Evolutionary conservation across 441 rosid species (phyloP), one percentile per base, ranked within the genome.

Genomic region (Corymbia citriodora): DNA sequence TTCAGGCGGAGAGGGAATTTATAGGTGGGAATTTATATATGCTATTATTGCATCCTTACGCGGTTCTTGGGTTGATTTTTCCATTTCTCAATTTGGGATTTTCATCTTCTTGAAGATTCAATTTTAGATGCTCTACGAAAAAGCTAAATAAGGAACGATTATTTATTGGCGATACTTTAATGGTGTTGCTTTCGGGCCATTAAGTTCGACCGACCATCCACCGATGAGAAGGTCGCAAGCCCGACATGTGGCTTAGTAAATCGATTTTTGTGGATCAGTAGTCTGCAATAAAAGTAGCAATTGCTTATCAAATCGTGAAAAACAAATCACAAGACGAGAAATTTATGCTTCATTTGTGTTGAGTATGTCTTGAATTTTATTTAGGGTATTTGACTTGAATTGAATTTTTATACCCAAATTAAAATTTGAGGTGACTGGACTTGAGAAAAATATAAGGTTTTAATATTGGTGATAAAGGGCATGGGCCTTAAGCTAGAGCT

Each of bases 401-500:
- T 59, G n/a, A 59, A 29, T 0, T 59, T 1, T 59, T 29, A 1
- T 59, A 59, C 0, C 2, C 0, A 6, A 40, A 40, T 4, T 59
- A 7, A 59, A 59, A 59, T 25, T 59, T 59, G 0, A 23, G 1
- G 25, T 3, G 29, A 59, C 14, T 10, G 29, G 5, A 25, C 0
- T 59, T 59, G 65, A 59, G n/a, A 59, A 59, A 59, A 59, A 59
- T 59, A 59, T 25, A 0, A 0, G 25, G 65, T 59, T 59, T 59
- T 59, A 59, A 17, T 59, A 59, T 4, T 25, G 65, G 11, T 10
- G 65, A 29, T 7, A 25, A 59, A 59, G 65, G 65, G n/a, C 0
- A 29, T 59, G 65, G 2, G n/a, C 65, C n/a, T 14, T 4, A 25
- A 10, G 25, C 5, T 59, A 29, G n/a, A 59, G 12, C 14, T 25